Percentiles rank a stretch among this genome's conserved stretches.
Conservation (phyloP, 352 stramenopile species). For the Globisporangium megalacanthum region DNA sequence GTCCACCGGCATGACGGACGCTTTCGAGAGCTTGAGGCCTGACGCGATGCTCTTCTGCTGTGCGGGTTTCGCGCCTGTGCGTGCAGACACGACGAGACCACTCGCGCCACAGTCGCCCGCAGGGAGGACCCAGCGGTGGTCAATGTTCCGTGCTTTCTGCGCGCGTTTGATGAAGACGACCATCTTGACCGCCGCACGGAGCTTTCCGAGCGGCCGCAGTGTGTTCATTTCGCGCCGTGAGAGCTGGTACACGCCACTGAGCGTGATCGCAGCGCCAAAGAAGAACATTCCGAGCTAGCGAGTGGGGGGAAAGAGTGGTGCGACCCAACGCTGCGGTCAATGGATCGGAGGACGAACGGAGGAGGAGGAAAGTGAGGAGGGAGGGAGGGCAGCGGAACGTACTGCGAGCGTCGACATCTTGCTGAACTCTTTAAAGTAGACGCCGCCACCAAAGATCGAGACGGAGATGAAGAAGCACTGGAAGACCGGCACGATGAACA, state of each 20-base stretch:
- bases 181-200: constrained; percentile 50
- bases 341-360: not conserved
- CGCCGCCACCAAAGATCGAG: constrained; percentile 81
- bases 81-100: not conserved
- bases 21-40: constrained; percentile 33
- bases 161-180: constrained; percentile 60
- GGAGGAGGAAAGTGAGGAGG: not conserved
- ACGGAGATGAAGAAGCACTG: constrained; percentile 91
- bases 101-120: constrained; percentile 1
- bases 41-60: constrained; percentile 4
- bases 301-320: not conserved
- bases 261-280: constrained; percentile 56
- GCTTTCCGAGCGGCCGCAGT: constrained; percentile 31
- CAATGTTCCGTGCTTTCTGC: constrained; percentile 52
- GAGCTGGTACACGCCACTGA: constrained; percentile 65
- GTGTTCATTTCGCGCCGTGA: constrained; percentile 65
- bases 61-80: constrained; percentile 5
- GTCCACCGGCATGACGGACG: constrained; percentile 59
- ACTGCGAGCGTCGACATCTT: constrained; percentile 42
- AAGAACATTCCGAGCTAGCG: constrained; percentile 62
- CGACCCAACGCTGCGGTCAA: too few species aligned
- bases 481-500: constrained; percentile 83
- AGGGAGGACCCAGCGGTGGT: constrained; percentile 34
- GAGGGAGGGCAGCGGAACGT: constrained; percentile 2
- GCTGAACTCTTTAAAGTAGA: constrained; percentile 87